Conservation (phyloP, 73 alveolate genomes). For the Symbiodinium pilosum region DNA sequence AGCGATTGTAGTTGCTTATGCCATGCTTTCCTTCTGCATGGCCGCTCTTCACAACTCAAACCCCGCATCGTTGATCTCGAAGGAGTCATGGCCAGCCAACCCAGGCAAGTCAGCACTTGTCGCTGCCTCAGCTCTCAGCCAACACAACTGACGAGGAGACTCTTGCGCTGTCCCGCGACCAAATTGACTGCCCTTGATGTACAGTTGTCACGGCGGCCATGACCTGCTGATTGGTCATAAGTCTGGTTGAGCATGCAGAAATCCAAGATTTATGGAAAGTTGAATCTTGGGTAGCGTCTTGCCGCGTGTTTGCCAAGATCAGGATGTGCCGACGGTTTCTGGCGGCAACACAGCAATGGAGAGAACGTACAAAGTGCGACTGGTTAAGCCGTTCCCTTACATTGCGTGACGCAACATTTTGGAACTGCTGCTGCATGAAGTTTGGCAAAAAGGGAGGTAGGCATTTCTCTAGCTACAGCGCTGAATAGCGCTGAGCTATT, state of each 20-base stretch:
- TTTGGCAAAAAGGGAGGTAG: background rate
- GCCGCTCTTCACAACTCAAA: background rate
- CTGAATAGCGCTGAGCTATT: no score
- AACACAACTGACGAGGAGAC: no score
- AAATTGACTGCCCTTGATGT: no score
- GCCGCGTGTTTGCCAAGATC: no score
- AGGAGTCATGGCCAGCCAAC: conserved; percentile 56
- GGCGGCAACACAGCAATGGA: conserved; percentile 64
- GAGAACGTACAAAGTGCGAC: conserved; percentile 56
- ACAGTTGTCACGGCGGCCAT: no score
- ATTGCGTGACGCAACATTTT: background rate
- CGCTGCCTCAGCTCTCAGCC: background rate
- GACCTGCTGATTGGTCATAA: no score
- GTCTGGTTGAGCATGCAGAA: no score
- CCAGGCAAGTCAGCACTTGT: conserved; percentile 29
- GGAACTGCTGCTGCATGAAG: background rate
- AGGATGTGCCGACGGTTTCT: conserved; percentile 66
- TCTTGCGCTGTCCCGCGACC: no score
- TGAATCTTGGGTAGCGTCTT: no score
- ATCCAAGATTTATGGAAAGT: no score
- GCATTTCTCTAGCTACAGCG: no score
- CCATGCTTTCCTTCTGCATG: background rate
- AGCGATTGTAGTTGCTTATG: no score
- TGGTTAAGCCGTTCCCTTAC: background rate
- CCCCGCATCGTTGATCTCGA: background rate